Base-by-base conservation (phyloP, 1,139 yeast species). In the Candida tetrigidarum region DNA sequence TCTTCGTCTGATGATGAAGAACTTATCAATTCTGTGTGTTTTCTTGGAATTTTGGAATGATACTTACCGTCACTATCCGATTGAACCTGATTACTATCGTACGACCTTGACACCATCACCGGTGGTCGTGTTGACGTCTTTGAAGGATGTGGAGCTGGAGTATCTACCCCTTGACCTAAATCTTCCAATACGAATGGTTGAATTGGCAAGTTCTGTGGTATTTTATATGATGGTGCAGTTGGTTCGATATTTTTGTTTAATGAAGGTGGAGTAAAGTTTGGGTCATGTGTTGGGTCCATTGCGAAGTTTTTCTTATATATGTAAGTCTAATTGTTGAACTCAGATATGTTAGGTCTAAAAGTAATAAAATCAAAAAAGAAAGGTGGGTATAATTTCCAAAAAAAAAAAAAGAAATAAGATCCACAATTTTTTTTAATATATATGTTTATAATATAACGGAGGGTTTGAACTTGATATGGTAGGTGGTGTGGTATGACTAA, bases 201-300 rank as follows among this genome's bases (percentile, higher is more conserved):
- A 47, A 89, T 87, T 2, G 96, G 96, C 42, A 80, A 81, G 45
- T 84, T 80, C 49, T 78, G 75, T 1, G 96, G 96, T 55, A 90
- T 90, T 50, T 80, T 74, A 2, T 84, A 83, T 11, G 83, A 75
- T 3, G 89, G 86, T 3, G 89, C 88, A 4, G 91, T 81, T 6
- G 93, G 92, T 56, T 78, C 81, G 32, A 81, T 69, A 51, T 74
- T 66, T 39, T 78, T 81, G 47, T 81, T 78, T 39, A 79, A 73
- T 10, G 87, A 80, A 3, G 91, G 89, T 7, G 92, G 91, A 41
- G 80, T 78, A 62, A 86, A 86, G 61, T 85, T 80, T 25, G 93
- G 92, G 55, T 86, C 93, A 66, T 82, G 79, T 5, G 88, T 84
- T 25, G 95, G 95, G 60, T 86, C 95, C 95, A 86, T 86, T 25